Evolutionary conservation across 208 protist species (phyloP).

Genomic region (Porcisia hertigi): DNA sequence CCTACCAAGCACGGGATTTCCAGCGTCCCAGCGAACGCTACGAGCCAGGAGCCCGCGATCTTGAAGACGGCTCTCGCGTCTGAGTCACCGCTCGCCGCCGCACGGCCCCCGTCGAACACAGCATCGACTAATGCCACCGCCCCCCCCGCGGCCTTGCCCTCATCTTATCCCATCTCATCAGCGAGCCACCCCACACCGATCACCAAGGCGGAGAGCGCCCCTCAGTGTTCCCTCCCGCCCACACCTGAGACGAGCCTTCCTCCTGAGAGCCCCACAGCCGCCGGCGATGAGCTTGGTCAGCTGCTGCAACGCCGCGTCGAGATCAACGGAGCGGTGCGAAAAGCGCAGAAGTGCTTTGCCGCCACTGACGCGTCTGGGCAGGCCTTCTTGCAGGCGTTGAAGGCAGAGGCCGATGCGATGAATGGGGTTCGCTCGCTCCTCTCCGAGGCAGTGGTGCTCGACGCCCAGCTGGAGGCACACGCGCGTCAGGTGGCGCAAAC

Average conservation of each 20-base stretch:
- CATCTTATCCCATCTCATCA: not conserved
- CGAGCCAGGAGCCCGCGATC: not conserved
- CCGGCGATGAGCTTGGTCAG: constrained; percentile 10
- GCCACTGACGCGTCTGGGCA: constrained; percentile 42
- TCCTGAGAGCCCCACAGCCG: not conserved
- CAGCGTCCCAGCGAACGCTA: not conserved
- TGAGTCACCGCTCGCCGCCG: not conserved
- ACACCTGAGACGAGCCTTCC: not conserved
- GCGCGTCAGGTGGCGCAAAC: constrained; percentile 36
- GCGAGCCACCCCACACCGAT: not conserved
- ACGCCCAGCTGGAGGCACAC: constrained; percentile 31
- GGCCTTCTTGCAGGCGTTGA: constrained; percentile 30
- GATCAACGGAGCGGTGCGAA: constrained; percentile 39
- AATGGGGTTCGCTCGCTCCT: constrained; percentile 30
- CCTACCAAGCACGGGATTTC: not conserved
- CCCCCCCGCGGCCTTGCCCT: not conserved
- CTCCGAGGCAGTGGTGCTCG: constrained; percentile 29
- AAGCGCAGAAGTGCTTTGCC: constrained; percentile 28
- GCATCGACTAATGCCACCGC: not conserved
- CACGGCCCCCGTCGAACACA: not conserved
- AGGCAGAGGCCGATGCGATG: constrained; percentile 31
- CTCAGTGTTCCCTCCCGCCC: not conserved
- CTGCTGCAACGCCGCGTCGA: constrained; percentile 38
- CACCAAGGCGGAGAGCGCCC: not conserved
- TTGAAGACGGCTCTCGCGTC: not conserved